These are phyloP conservation scores for Anethum foeniculum DNA, from an alignment of 140 eudicot species.

Conservation along the genomic window DNA sequence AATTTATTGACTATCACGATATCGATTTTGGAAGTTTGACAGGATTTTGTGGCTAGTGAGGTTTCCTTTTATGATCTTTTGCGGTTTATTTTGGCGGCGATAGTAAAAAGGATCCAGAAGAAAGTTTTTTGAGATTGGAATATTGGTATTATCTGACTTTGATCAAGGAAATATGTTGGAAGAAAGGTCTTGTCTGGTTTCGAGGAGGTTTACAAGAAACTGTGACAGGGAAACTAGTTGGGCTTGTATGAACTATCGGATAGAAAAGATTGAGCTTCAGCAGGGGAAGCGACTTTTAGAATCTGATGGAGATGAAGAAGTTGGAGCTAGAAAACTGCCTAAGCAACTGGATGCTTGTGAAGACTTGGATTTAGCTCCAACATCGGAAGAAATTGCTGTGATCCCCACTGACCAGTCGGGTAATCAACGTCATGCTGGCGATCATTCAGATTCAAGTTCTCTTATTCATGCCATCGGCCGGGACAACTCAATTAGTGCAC, in stretches of 20 bases:
- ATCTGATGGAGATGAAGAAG: slow-evolving; percentile 44
- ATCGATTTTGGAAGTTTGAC: not conserved
- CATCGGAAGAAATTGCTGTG: slow-evolving; percentile 29
- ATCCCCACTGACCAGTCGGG: slow-evolving; percentile 27
- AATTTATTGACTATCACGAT: not conserved
- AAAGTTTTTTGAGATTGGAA: slow-evolving; percentile 8
- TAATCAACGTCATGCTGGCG: slow-evolving; percentile 27
- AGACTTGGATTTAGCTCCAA: slow-evolving; percentile 24
- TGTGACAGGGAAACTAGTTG: slow-evolving; percentile 39
- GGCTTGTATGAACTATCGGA: slow-evolving; percentile 52
- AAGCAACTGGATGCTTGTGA: slow-evolving; percentile 35
- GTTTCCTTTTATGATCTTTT: not conserved
- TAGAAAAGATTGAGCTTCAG: slow-evolving; percentile 35
- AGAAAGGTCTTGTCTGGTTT: slow-evolving; percentile 57
- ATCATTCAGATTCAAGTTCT: slow-evolving; percentile 53
- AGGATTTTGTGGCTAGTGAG: not conserved
- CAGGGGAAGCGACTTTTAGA: slow-evolving; percentile 61
- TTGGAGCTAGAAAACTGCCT: slow-evolving; percentile 22
- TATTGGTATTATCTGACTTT: slow-evolving; percentile 23
- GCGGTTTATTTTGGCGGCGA: not conserved
- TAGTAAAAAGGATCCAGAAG: not conserved
- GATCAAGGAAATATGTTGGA: slow-evolving; percentile 68
- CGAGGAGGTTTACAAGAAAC: slow-evolving; percentile 33
- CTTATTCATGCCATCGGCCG: slow-evolving; percentile 57
- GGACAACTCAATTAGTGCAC: slow-evolving; percentile 66